Percentiles rank a stretch among this genome's conserved stretches.
Conservation (phyloP, 163 green algal species). For the Chlamydomonas reinhardtii region DNA sequence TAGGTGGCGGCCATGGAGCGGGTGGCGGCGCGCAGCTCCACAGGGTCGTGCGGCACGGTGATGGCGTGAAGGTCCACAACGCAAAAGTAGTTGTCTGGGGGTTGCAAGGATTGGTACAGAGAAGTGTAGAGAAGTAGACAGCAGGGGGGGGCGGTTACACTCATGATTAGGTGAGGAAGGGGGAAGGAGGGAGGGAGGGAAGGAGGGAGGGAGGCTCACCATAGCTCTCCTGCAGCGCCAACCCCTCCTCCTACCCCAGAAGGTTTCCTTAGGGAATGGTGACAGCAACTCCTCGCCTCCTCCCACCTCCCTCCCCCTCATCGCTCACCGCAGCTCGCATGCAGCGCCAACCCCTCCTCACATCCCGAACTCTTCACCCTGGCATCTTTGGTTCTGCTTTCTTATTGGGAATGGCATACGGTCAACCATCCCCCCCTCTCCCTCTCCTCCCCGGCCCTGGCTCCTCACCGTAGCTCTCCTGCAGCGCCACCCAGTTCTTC, state of each 20-base stretch:
- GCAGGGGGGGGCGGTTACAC: neutral
- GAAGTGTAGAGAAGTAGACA: too few relatives aligned
- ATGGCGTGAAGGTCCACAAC: slow-evolving; percentile 99
- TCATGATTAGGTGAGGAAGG: neutral
- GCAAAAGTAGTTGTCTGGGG: slow-evolving; percentile 96
- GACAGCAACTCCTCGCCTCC: too few relatives aligned
- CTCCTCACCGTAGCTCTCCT: slow-evolving; percentile 88
- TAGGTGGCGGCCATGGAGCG: slow-evolving; percentile 90
- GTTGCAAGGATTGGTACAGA: neutral
- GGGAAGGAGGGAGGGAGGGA: neutral
- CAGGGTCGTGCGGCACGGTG: slow-evolving; percentile 92
- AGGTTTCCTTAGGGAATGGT: too few relatives aligned
- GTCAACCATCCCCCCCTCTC: neutral
- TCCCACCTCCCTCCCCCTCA: too few relatives aligned
- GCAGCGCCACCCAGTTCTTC: slow-evolving; percentile 95
- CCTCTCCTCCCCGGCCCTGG: neutral
- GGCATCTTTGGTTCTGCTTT: too few relatives aligned
- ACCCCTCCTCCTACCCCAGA: too few relatives aligned
- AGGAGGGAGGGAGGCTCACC: neutral
- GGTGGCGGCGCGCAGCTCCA: slow-evolving; percentile 83
- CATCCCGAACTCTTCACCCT: too few relatives aligned
- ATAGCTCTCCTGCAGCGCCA: too few relatives aligned
- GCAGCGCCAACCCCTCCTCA: too few relatives aligned
- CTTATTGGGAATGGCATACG: neutral
- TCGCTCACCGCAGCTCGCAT: too few relatives aligned